Evolutionary conservation across 2,329 filamentous ascomycete species (phyloP).

Genomic region (Aureobasidium vineae): DNA sequence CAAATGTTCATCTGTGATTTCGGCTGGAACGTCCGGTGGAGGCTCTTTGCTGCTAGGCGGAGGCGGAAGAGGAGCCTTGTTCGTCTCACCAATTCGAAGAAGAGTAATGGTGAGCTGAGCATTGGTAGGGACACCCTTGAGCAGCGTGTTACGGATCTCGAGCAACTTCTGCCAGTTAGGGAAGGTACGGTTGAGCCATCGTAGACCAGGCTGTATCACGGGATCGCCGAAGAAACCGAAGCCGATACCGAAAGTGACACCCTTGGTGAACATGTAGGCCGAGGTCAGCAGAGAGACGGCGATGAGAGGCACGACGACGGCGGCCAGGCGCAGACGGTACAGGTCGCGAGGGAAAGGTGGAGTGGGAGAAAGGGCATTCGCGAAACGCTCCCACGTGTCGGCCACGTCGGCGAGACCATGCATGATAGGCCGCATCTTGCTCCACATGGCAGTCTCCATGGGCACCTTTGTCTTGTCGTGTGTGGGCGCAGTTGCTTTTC

Average conservation of each 20-base stretch:
- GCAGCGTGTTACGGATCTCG: slow-evolving; percentile 69
- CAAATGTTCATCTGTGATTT: slow-evolving; percentile 52
- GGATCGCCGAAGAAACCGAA: slow-evolving; percentile 80
- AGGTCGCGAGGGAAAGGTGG: slow-evolving; percentile 48
- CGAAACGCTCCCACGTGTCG: slow-evolving; percentile 64
- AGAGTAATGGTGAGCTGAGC: slow-evolving; percentile 79
- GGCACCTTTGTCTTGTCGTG: slow-evolving; percentile 78
- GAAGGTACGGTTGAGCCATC: slow-evolving; percentile 59
- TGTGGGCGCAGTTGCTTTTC: slow-evolving; percentile 49
- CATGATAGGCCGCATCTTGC: slow-evolving; percentile 72
- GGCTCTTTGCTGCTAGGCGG: slow-evolving; percentile 49
- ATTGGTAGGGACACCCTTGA: slow-evolving; percentile 82
- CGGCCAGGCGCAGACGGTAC: slow-evolving; percentile 49
- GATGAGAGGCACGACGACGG: slow-evolving; percentile 46
- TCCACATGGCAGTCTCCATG: slow-evolving; percentile 74
- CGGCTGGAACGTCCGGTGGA: slow-evolving; percentile 52
- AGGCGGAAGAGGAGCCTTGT: slow-evolving; percentile 72
- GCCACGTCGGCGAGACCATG: slow-evolving; percentile 58
- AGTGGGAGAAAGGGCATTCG: slow-evolving; percentile 54
- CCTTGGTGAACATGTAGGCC: slow-evolving; percentile 59
- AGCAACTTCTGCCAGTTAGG: slow-evolving; percentile 74
- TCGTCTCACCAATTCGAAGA: slow-evolving; percentile 75
- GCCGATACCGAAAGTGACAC: slow-evolving; percentile 64
- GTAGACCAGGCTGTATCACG: slow-evolving; percentile 60
- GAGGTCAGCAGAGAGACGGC: slow-evolving; percentile 47